phyloP scores from a whole-genome alignment of 768 basidiomycete species.

The Boletus rubroflammeus region DNA sequence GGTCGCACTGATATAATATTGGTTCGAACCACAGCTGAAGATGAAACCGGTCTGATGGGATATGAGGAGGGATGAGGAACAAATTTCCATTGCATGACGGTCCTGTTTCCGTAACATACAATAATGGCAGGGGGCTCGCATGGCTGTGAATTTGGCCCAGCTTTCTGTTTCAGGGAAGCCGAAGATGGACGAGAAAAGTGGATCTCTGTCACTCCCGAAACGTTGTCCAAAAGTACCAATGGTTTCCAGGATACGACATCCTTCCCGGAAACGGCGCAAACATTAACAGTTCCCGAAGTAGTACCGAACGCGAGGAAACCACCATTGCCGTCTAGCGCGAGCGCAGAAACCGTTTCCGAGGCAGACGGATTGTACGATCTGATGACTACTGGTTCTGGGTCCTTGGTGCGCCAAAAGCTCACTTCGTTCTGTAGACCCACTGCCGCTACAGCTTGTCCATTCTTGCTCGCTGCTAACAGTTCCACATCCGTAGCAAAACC shows the following conservation, averaged over 20 bases:
- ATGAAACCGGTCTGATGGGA: slow-evolving; percentile 44
- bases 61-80: slow-evolving; percentile 21
- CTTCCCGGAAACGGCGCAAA: slow-evolving; percentile 54
- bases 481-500: slow-evolving; percentile 81
- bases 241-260: slow-evolving; percentile 37
- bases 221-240: slow-evolving; percentile 40
- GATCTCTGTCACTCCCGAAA: slow-evolving; percentile 52
- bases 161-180: slow-evolving; percentile 13
- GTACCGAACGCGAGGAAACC: slow-evolving; percentile 70
- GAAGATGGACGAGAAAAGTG: slow-evolving; percentile 36
- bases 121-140: slow-evolving; percentile 33
- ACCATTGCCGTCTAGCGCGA: slow-evolving; percentile 62
- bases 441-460: slow-evolving; percentile 63
- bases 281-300: slow-evolving; percentile 55
- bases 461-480: slow-evolving; percentile 64
- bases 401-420: slow-evolving; percentile 58
- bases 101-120: slow-evolving; percentile 57
- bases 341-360: slow-evolving; percentile 50
- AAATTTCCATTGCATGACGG: slow-evolving; percentile 49
- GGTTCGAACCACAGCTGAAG: slow-evolving; percentile 43
- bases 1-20: slow-evolving; percentile 47
- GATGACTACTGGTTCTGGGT: slow-evolving; percentile 41
- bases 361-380: slow-evolving; percentile 44
- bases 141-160: slow-evolving; percentile 10
- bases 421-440: slow-evolving; percentile 80